Evolutionary conservation across 2,329 filamentous ascomycete species (phyloP).

Genomic region (Leptographium galeiforme): DNA sequence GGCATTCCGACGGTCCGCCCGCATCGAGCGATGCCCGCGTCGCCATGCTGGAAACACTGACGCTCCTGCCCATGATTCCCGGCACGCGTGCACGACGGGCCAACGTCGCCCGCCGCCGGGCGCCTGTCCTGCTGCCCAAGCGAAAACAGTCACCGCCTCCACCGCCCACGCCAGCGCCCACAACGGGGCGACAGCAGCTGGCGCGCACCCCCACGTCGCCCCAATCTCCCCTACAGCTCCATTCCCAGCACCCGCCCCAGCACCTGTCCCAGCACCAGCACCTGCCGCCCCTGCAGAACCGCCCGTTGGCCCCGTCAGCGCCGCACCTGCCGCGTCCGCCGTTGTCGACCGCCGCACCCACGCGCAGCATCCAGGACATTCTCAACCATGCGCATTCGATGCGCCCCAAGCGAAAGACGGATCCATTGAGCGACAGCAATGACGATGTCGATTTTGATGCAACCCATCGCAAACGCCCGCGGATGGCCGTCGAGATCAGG

Average conservation of each 20-base stretch:
- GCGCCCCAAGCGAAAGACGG: conserved; percentile 9
- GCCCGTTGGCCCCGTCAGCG: not conserved
- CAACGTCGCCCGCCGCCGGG: conserved; percentile 8
- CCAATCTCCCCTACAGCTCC: not conserved
- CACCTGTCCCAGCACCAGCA: not conserved
- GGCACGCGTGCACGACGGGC: conserved; percentile 13
- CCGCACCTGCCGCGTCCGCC: conserved; percentile 1
- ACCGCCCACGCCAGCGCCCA: not conserved
- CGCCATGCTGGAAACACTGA: conserved; percentile 12
- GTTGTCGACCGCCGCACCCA: conserved; percentile 4
- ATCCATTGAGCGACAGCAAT: not conserved
- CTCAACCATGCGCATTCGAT: conserved; percentile 9
- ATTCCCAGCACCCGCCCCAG: not conserved
- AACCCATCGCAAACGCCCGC: conserved; percentile 32
- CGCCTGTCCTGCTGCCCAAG: conserved; percentile 10
- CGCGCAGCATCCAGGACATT: conserved; percentile 9
- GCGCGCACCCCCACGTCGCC: not conserved
- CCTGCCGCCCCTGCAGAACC: not conserved
- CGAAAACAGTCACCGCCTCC: conserved; percentile 5
- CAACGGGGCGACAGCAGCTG: not conserved
- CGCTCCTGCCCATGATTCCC: conserved; percentile 12
- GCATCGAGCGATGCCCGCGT: not conserved
- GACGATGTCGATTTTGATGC: not conserved
- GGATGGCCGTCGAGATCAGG: conserved; percentile 25
- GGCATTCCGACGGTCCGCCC: not conserved